Percentiles rank a stretch among this genome's conserved stretches.
Conservation (phyloP, 805 yeast genomes). For the Scheffersomyces spartinae region DNA sequence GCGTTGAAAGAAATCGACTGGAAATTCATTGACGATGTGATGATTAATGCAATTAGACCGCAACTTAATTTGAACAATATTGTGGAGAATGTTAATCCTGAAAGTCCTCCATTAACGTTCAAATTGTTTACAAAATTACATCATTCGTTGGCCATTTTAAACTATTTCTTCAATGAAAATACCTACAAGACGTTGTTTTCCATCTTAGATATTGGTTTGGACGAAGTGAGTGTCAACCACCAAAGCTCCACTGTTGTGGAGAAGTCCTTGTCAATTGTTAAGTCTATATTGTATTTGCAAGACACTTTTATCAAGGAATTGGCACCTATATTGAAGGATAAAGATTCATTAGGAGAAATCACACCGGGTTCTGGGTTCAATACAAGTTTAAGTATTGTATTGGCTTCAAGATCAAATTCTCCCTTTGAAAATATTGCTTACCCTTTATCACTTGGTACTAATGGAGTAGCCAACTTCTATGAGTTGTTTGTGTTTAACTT, state of each 20-base stretch:
- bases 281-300: constrained; percentile 40
- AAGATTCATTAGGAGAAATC: no score
- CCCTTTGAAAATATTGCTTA: constrained; percentile 21
- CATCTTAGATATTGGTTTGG: constrained; percentile 49
- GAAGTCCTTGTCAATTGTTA: constrained; percentile 32
- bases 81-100: constrained; percentile 11
- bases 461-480: constrained; percentile 51
- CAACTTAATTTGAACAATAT: constrained; percentile 7
- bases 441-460: constrained; percentile 39
- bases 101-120: constrained; percentile 9
- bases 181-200: constrained; percentile 46
- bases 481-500: constrained; percentile 64
- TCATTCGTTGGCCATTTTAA: constrained; percentile 58
- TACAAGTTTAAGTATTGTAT: constrained; percentile 16
- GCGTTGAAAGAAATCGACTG: constrained; percentile 25
- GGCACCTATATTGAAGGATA: constrained; percentile 36
- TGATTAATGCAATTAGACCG: no score
- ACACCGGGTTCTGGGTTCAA: constrained; percentile 17
- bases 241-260: constrained; percentile 25
- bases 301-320: constrained; percentile 46
- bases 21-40: constrained; percentile 36
- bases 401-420: constrained; percentile 11
- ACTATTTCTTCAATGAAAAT: constrained; percentile 48
- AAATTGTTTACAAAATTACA: constrained; percentile 40
- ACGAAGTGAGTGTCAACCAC: constrained; percentile 35